Conservation (phyloP, 768 basidiomycete genomes). For the Xanthoconium purpureum region DNA sequence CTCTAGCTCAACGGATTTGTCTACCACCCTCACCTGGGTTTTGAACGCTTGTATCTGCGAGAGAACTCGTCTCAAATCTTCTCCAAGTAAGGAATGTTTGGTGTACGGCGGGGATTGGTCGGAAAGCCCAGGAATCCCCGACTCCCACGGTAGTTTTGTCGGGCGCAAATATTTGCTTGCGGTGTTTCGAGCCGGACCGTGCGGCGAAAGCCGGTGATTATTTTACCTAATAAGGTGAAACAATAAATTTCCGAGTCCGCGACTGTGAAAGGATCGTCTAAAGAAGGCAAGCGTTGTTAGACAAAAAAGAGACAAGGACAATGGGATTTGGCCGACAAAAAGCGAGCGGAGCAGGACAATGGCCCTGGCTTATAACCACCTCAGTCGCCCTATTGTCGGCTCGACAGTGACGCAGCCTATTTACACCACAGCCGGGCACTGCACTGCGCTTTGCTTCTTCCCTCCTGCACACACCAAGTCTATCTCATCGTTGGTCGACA, state of each 20-base stretch:
- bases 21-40: too few species aligned
- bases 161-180: too few species aligned
- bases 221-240: constrained; percentile 12
- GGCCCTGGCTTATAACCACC: background rate
- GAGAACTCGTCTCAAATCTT: too few species aligned
- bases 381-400: constrained; percentile 12
- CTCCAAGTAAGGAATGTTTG: too few species aligned
- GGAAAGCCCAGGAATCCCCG: too few species aligned
- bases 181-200: too few species aligned
- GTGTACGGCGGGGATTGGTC: too few species aligned
- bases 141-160: too few species aligned
- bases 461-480: constrained; percentile 8
- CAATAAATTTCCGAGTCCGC: constrained; percentile 17
- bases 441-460: background rate
- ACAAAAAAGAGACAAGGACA: constrained; percentile 25
- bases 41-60: too few species aligned
- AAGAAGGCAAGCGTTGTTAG: constrained; percentile 23
- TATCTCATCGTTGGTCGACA: background rate
- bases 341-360: constrained; percentile 4
- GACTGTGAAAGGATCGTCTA: constrained; percentile 11
- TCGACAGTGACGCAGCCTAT: constrained; percentile 6
- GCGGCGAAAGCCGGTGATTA: background rate
- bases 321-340: constrained; percentile 26
- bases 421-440: background rate
- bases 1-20: too few species aligned